Percentiles rank a stretch among this genome's conserved stretches.
These are phyloP conservation scores for Trametes maxima DNA, from an alignment of 768 basidiomycete species.

Conservation along the genomic window DNA sequence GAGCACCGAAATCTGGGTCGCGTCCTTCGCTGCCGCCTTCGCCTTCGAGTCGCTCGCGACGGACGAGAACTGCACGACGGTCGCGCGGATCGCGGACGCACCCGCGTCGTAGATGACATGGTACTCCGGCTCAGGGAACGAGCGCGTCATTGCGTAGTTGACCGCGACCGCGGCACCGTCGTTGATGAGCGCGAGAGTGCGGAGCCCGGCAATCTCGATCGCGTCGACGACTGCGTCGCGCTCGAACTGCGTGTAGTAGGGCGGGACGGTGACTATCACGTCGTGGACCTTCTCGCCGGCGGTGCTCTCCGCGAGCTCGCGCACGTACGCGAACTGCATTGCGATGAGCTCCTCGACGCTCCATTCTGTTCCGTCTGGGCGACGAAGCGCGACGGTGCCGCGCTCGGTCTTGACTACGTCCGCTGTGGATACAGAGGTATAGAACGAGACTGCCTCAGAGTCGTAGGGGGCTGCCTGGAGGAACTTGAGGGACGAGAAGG, in stretches of 20 bases:
- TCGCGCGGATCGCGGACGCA: conserved; percentile 78
- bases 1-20: conserved; percentile 75
- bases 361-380: conserved; percentile 71
- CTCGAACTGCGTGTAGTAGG: conserved; percentile 89
- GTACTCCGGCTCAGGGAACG: conserved; percentile 76
- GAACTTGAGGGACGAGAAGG: conserved; percentile 84
- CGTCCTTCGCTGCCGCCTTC: conserved; percentile 43
- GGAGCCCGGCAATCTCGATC: conserved; percentile 86
- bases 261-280: conserved; percentile 87
- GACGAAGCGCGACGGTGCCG: conserved; percentile 59
- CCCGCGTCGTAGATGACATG: conserved; percentile 96
- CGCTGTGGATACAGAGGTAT: conserved; percentile 34
- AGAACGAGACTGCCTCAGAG: conserved; percentile 61
- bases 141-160: conserved; percentile 97
- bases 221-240: conserved; percentile 92
- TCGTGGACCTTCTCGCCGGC: conserved; percentile 80
- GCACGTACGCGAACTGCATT: conserved; percentile 92
- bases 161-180: conserved; percentile 96
- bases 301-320: conserved; percentile 78
- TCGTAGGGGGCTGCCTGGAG: conserved; percentile 72
- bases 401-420: conserved; percentile 51
- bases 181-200: conserved; percentile 81
- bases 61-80: conserved; percentile 66
- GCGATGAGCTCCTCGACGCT: conserved; percentile 87
- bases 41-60: conserved; percentile 52